These are phyloP conservation scores for Phaffomyces opuntiae DNA, from an alignment of 805 yeast species.

Conservation along the genomic window DNA sequence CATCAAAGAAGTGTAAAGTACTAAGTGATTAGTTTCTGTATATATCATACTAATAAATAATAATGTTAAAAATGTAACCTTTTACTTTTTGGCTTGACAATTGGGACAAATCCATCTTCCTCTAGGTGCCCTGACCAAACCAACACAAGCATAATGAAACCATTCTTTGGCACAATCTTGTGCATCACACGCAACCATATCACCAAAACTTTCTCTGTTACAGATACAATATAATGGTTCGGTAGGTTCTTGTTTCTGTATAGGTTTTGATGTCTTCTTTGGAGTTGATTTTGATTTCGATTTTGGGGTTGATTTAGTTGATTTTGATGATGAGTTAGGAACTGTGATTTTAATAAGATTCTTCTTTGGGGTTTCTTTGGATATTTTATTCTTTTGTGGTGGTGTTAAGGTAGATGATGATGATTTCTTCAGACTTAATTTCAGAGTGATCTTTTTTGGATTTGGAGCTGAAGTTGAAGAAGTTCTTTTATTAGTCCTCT, in stretches of 20 bases:
- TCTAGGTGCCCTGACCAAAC: slow-evolving; percentile 51
- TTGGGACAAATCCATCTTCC: slow-evolving; percentile 54
- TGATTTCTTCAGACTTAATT: background rate
- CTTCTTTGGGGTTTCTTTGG: background rate
- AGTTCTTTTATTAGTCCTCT: slow-evolving; percentile 17
- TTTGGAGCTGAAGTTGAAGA: background rate
- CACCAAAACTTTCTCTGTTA: slow-evolving; percentile 46
- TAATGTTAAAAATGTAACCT: no score
- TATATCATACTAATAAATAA: no score
- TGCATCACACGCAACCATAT: slow-evolving; percentile 90
- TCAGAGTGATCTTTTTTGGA: background rate
- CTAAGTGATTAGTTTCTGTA: no score
- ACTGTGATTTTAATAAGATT: background rate
- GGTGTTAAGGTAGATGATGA: slow-evolving; percentile 3
- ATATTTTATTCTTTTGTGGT: slow-evolving; percentile 6
- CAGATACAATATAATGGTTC: slow-evolving; percentile 38
- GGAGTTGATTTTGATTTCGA: slow-evolving; percentile 2
- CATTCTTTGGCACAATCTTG: slow-evolving; percentile 64
- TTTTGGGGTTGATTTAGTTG: slow-evolving; percentile 7
- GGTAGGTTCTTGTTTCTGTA: background rate
- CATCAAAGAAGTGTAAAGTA: no score
- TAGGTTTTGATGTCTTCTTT: background rate
- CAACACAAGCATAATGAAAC: slow-evolving; percentile 79
- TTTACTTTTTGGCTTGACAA: background rate
- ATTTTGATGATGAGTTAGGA: no score